phyloP scores from a whole-genome alignment of 179 eudicot species.

The Amaranthus tricolor region DNA sequence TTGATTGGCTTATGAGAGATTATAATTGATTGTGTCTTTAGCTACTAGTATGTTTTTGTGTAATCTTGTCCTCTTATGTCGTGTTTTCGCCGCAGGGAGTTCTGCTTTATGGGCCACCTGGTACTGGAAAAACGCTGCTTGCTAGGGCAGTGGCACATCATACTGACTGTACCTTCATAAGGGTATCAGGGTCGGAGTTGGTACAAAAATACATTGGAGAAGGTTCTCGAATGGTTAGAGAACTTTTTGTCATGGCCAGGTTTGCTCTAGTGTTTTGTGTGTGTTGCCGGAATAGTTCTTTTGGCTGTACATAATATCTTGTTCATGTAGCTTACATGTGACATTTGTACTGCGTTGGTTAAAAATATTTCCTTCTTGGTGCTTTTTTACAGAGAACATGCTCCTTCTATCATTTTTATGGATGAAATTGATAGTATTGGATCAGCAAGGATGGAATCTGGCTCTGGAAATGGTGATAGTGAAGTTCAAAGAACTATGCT shows the following conservation, averaged over 20 bases:
- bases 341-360: no score
- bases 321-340: no score
- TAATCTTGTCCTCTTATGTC: no score
- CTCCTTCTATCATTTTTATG: constrained; percentile 92
- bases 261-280: constrained; percentile 21
- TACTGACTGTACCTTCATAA: constrained; percentile 85
- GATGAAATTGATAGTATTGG: constrained; percentile 95
- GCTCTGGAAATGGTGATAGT: constrained; percentile 89
- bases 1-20: no score
- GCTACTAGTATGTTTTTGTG: no score
- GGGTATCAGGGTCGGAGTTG: constrained; percentile 86
- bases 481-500: constrained; percentile 94
- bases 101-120: constrained; percentile 89
- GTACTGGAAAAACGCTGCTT: constrained; percentile 83
- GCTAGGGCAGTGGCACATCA: constrained; percentile 95
- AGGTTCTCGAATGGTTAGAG: constrained; percentile 94
- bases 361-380: no score
- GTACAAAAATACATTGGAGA: constrained; percentile 95
- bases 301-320: neutral
- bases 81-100: constrained; percentile 50
- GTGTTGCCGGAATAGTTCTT: neutral
- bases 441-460: constrained; percentile 88
- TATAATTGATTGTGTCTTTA: no score
- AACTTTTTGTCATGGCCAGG: constrained; percentile 97
- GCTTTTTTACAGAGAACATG: constrained; percentile 64